Evolutionary conservation across 2,329 filamentous ascomycete species (phyloP).

Genomic region (Botrytis medusae): DNA sequence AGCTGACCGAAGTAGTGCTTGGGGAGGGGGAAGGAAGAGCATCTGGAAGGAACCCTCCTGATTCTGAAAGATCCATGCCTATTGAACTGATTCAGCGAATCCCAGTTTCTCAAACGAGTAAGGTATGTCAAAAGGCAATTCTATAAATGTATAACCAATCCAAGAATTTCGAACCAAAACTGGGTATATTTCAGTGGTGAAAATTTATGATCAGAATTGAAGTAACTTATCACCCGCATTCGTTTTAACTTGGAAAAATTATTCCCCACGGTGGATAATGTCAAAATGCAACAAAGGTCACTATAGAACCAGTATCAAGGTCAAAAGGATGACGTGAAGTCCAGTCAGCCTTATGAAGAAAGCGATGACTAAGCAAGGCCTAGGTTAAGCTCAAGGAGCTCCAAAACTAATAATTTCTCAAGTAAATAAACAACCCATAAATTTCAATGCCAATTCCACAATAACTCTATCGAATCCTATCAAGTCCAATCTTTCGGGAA

Average conservation of each 20-base stretch:
- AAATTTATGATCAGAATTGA: background rate
- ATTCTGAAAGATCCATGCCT: conserved; percentile 18
- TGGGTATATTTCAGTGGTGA: background rate
- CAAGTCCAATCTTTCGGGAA: background rate
- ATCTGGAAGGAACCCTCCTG: conserved; percentile 54
- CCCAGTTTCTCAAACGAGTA: background rate
- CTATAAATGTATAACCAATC: background rate
- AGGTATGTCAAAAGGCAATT: background rate
- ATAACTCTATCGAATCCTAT: background rate
- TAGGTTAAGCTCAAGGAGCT: conserved; percentile 7
- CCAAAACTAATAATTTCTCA: background rate
- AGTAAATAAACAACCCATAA: background rate
- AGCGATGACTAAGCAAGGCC: conserved; percentile 10
- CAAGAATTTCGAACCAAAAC: background rate
- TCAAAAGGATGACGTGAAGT: background rate
- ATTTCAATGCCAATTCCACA: background rate
- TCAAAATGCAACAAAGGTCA: background rate
- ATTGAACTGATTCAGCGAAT: background rate
- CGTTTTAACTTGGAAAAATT: background rate
- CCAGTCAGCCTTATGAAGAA: background rate
- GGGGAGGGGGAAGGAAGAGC: conserved; percentile 54
- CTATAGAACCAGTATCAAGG: background rate
- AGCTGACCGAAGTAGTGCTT: conserved; percentile 47
- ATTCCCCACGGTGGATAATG: background rate
- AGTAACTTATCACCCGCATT: background rate